A percentile compares a stretch with the other conserved stretches of the same genome.
These are phyloP conservation scores for Cymodocea nodosa DNA, from an alignment of 116 monocot genomes.

Conservation along the genomic window DNA sequence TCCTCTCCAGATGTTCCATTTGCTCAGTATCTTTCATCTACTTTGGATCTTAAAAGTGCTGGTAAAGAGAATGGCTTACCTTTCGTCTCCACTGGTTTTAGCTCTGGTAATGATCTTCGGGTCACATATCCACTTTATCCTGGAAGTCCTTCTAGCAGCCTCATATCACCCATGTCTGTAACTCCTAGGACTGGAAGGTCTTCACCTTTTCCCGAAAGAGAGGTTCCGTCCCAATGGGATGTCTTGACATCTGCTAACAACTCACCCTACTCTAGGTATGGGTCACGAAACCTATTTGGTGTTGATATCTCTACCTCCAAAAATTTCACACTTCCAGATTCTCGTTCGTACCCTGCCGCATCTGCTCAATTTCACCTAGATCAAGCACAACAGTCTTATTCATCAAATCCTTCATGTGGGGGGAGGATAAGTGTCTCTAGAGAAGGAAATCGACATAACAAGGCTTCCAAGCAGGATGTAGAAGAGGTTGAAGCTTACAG, in stretches of 20 bases:
- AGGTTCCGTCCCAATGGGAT: conserved; percentile 40
- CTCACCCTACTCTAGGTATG: conserved; percentile 41
- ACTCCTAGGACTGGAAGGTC: conserved; percentile 77
- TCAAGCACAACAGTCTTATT: conserved; percentile 64
- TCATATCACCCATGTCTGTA: conserved; percentile 80
- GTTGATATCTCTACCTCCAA: conserved; percentile 31
- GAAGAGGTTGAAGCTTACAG: conserved; percentile 96
- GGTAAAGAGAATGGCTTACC: conserved; percentile 33
- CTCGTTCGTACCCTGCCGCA: conserved; percentile 51
- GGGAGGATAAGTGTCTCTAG: conserved; percentile 61
- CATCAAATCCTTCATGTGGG: conserved; percentile 29
- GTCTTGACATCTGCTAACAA: conserved; percentile 29
- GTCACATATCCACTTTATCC: conserved; percentile 78
- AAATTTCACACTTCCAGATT: conserved; percentile 42
- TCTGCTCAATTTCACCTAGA: conserved; percentile 80
- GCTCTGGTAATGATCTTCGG: conserved; percentile 45
- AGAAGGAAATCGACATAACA: conserved; percentile 44
- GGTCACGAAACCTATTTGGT: conserved; percentile 49
- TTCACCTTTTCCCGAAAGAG: conserved; percentile 63
- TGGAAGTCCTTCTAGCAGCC: conserved; percentile 84
- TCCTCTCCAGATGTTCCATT: conserved; percentile 96
- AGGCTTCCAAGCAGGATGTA: conserved; percentile 57
- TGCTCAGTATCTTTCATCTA: conserved; percentile 81
- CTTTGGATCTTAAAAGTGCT: conserved; percentile 38
- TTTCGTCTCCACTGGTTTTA: conserved; percentile 44